phyloP scores from a whole-genome alignment of 148 eudicot species.

The Silene conica region DNA sequence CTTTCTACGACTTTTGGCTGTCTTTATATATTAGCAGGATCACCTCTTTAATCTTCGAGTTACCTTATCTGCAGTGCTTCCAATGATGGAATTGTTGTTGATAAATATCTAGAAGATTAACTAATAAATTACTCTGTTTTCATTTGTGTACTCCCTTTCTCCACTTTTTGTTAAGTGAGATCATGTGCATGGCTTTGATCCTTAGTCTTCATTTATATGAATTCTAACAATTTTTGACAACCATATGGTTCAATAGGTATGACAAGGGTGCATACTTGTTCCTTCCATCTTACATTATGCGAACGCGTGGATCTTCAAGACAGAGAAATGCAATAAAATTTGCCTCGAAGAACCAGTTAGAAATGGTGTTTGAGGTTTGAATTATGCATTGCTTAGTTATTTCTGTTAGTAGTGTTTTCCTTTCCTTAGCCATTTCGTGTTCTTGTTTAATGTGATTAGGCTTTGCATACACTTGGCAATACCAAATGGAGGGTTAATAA shows the following conservation, averaged over 20 bases:
- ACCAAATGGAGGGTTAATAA: slow-evolving; percentile 91
- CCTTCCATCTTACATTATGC: slow-evolving; percentile 84
- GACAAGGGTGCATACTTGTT: slow-evolving; percentile 71
- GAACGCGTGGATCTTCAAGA: slow-evolving; percentile 86
- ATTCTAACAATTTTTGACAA: background rate
- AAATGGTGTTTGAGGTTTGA: slow-evolving; percentile 61
- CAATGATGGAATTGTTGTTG: background rate
- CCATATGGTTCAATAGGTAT: slow-evolving; percentile 40
- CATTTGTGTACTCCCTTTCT: background rate
- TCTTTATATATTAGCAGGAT: background rate
- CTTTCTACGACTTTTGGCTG: slow-evolving; percentile 2
- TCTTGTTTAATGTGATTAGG: slow-evolving; percentile 36
- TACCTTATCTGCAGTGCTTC: background rate
- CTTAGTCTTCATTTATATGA: background rate
- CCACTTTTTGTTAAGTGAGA: too few relatives aligned
- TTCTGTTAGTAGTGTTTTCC: background rate
- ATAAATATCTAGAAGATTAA: background rate
- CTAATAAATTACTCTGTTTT: background rate
- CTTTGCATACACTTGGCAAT: slow-evolving; percentile 77
- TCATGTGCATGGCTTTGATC: too few relatives aligned
- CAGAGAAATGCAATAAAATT: slow-evolving; percentile 65
- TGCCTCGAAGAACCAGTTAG: slow-evolving; percentile 43
- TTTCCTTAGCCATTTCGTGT: background rate
- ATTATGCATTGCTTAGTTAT: background rate
- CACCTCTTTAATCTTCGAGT: background rate